phyloP scores from a whole-genome alignment of 257 asterid genomes.

The Perilla frutescens region DNA sequence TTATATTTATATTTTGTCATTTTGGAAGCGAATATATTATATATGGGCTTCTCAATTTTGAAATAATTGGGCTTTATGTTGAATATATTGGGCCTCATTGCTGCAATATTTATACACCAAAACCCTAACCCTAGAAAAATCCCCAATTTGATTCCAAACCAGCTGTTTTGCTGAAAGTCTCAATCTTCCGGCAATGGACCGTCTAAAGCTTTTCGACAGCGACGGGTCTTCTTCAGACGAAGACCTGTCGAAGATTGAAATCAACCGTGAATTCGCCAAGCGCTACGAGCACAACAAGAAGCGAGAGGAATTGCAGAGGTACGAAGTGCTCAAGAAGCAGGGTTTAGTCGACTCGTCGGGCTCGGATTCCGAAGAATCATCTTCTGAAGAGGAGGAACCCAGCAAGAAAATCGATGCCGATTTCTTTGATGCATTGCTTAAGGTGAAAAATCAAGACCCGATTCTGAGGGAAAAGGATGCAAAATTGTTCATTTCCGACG shows the following conservation, averaged over 20 bases:
- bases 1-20: too few species aligned
- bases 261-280: conserved; percentile 69
- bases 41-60: not conserved
- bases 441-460: conserved; percentile 70
- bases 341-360: conserved; percentile 54
- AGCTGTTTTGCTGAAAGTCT: not conserved
- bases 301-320: conserved; percentile 79
- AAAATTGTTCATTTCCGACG: conserved; percentile 61
- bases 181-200: conserved; percentile 35
- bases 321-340: conserved; percentile 68
- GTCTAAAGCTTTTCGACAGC: conserved; percentile 59
- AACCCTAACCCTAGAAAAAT: conserved; percentile 39
- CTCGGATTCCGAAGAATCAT: conserved; percentile 53
- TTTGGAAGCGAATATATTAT: too few species aligned
- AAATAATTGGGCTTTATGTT: not conserved
- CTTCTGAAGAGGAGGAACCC: conserved; percentile 47
- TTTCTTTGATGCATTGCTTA: conserved; percentile 67
- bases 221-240: conserved; percentile 42
- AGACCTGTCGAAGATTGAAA: conserved; percentile 57
- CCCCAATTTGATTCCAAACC: conserved; percentile 26
- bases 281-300: conserved; percentile 77
- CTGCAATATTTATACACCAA: not conserved
- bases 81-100: not conserved
- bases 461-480: conserved; percentile 57
- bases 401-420: conserved; percentile 48